phyloP scores from a whole-genome alignment of 345 rosid species.

The Euphorbia tirucalli region DNA sequence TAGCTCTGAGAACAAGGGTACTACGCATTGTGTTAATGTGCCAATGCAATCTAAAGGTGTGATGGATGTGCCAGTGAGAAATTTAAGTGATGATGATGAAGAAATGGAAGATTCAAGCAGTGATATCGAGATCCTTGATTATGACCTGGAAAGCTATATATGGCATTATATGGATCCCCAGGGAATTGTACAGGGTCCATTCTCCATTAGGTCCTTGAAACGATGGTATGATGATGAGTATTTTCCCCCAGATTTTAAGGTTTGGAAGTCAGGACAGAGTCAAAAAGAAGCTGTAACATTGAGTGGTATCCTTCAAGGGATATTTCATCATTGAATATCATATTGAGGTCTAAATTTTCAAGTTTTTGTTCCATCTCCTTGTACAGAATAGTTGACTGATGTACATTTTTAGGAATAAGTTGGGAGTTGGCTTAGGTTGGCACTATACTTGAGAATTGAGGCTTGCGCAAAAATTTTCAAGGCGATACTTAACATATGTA shows the following conservation, averaged over 20 bases:
- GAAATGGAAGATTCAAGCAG: conserved; percentile 30
- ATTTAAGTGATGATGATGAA: conserved; percentile 30
- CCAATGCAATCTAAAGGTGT: not conserved
- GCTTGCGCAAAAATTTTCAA: not conserved
- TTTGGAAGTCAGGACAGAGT: conserved; percentile 62
- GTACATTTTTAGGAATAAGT: not conserved
- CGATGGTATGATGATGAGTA: conserved; percentile 50
- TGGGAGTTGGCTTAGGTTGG: not conserved
- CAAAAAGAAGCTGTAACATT: conserved; percentile 42
- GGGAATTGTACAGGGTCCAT: conserved; percentile 64
- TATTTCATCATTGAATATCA: conserved; percentile 13
- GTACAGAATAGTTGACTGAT: not conserved
- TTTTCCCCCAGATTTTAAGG: conserved; percentile 56
- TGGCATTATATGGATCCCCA: conserved; percentile 74
- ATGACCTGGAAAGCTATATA: conserved; percentile 23
- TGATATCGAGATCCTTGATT: conserved; percentile 11
- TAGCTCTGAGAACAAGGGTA: not conserved
- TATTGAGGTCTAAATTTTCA: not conserved
- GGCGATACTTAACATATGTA: not conserved
- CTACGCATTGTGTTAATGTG: not conserved
- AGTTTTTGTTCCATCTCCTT: not conserved
- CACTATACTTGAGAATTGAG: not conserved
- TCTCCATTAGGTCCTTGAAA: conserved; percentile 52
- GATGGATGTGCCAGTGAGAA: not conserved
- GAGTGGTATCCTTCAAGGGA: conserved; percentile 30